These are phyloP conservation scores for Quercus robur DNA, from an alignment of 306 rosid genomes.

Conservation along the genomic window DNA sequence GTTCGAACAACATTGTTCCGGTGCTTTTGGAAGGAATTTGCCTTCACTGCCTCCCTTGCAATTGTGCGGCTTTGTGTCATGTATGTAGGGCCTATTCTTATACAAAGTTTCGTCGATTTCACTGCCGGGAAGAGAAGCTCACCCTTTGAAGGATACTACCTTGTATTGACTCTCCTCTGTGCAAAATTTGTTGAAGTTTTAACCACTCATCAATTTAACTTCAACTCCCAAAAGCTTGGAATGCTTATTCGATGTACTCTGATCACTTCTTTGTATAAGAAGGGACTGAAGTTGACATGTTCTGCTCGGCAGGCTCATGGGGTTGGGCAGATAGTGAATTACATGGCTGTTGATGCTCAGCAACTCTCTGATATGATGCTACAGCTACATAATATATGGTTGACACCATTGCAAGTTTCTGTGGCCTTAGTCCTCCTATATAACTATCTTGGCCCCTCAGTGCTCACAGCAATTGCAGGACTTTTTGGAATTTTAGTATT, in stretches of 20 bases:
- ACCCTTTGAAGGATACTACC: constrained; percentile 74
- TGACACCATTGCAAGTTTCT: constrained; percentile 80
- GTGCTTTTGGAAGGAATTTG: constrained; percentile 70
- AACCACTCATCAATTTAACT: constrained; percentile 79
- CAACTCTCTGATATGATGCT: constrained; percentile 95
- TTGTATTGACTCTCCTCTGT: constrained; percentile 57
- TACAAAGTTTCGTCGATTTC: constrained; percentile 73
- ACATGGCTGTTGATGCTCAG: constrained; percentile 94
- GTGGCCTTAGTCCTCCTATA: constrained; percentile 64
- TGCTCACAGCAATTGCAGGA: constrained; percentile 52
- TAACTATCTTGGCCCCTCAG: constrained; percentile 52
- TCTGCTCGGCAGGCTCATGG: constrained; percentile 89
- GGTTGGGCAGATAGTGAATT: constrained; percentile 87
- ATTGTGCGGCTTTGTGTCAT: constrained; percentile 55
- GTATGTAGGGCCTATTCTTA: constrained; percentile 78
- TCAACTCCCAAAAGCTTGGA: constrained; percentile 84
- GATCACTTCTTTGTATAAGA: constrained; percentile 77
- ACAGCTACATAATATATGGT: constrained; percentile 79
- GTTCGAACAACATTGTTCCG: constrained; percentile 73
- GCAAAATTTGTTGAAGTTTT: constrained; percentile 77
- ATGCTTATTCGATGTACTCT: constrained; percentile 86
- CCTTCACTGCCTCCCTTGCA: constrained; percentile 79
- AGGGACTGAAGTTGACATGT: constrained; percentile 73
- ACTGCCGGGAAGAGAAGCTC: constrained; percentile 82
- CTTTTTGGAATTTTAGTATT: constrained; percentile 44